phyloP scores from a whole-genome alignment of 805 yeast species.

The Wickerhamomyces ciferrii region DNA sequence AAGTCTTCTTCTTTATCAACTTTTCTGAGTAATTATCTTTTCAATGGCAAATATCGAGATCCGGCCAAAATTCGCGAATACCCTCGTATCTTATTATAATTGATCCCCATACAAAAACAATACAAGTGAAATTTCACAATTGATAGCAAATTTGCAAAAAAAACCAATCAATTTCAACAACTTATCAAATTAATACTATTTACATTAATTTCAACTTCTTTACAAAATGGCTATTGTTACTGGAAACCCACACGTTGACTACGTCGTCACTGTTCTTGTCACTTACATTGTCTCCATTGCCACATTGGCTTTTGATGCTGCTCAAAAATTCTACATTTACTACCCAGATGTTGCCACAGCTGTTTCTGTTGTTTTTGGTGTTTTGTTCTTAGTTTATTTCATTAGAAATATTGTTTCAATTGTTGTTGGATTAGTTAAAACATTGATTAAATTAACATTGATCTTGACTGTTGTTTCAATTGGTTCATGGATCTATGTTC shows the following conservation, averaged over 20 bases:
- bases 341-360: slow-evolving; percentile 26
- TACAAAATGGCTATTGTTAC: slow-evolving; percentile 13
- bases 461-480: slow-evolving; percentile 14
- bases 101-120: no score
- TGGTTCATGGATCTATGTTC: slow-evolving; percentile 20
- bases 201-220: no score
- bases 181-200: neutral
- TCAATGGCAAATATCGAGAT: neutral
- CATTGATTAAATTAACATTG: slow-evolving; percentile 25
- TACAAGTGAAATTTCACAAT: neutral
- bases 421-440: slow-evolving; percentile 12
- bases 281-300: neutral
- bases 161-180: no score
- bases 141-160: no score
- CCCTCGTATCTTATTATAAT: neutral
- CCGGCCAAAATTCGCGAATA: neutral
- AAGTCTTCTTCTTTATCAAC: no score
- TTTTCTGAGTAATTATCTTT: neutral
- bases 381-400: slow-evolving; percentile 20
- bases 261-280: slow-evolving; percentile 9
- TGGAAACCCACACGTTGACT: slow-evolving; percentile 18
- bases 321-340: slow-evolving; percentile 17
- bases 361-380: slow-evolving; percentile 14
- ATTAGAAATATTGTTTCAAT: slow-evolving; percentile 23
- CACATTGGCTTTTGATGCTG: slow-evolving; percentile 7